A percentile compares a stretch with the other conserved stretches of the same genome.
phyloP scores from a whole-genome alignment of 2,329 filamentous ascomycete species.

The Pleoardoris graminearum region DNA sequence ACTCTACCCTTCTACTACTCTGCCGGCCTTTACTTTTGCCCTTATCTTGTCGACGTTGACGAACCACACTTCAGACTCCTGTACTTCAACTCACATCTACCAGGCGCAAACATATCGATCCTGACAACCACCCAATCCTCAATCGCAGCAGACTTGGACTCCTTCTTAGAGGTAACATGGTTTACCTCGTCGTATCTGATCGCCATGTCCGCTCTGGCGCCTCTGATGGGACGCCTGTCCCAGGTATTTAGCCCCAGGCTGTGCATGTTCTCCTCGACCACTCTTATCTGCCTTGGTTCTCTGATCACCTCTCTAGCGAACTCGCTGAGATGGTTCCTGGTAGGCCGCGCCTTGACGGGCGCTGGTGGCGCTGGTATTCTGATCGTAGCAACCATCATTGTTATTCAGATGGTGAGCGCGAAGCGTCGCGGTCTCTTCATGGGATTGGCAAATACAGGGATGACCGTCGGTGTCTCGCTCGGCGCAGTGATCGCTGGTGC shows the following conservation, averaged over 20 bases:
- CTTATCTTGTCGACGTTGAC: background rate
- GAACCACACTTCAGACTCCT: background rate
- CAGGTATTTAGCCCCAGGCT: conserved; percentile 71
- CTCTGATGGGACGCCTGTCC: conserved; percentile 71
- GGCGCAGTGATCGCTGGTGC: conserved; percentile 73
- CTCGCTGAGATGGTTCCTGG: conserved; percentile 65
- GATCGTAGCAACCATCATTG: conserved; percentile 73
- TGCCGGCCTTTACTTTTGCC: background rate
- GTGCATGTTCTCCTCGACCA: conserved; percentile 65
- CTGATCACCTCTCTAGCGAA: conserved; percentile 65
- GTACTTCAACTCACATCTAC: conserved; percentile 27
- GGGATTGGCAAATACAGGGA: conserved; percentile 72
- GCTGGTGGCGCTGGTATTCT: conserved; percentile 72
- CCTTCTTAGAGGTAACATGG: conserved; percentile 75
- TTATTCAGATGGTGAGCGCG: conserved; percentile 71
- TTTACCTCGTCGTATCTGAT: conserved; percentile 76
- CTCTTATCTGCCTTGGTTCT: conserved; percentile 64
- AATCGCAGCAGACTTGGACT: conserved; percentile 74
- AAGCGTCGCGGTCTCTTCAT: conserved; percentile 72
- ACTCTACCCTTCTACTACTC: background rate
- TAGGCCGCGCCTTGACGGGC: conserved; percentile 70
- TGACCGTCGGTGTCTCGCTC: conserved; percentile 71
- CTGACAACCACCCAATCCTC: conserved; percentile 79
- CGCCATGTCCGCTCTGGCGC: conserved; percentile 60
- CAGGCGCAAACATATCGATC: conserved; percentile 73